Conservation (phyloP, 164 flowering plant species). For the Hamamelis virginiana region DNA sequence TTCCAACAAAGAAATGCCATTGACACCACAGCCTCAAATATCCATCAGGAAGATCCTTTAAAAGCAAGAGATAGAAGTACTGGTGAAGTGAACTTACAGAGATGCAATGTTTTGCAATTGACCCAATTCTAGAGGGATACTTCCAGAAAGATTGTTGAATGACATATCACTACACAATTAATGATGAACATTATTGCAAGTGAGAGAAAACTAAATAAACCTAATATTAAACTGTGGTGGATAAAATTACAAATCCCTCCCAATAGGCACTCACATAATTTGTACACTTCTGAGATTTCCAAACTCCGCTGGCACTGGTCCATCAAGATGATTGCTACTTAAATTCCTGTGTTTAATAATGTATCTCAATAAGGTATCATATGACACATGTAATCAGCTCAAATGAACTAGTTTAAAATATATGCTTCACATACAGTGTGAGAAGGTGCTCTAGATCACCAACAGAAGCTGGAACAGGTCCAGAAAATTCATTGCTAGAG, state of each 20-base stretch:
- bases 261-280: conserved; percentile 47
- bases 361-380: not conserved
- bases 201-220: not conserved
- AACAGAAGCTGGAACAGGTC: conserved; percentile 69
- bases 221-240: not conserved
- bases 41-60: not conserved
- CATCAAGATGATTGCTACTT: conserved; percentile 62
- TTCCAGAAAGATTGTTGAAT: conserved; percentile 63
- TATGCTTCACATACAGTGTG: conserved; percentile 46
- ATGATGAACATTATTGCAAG: not conserved
- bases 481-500: conserved; percentile 70
- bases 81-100: conserved; percentile 44
- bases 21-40: not conserved
- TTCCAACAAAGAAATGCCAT: not conserved
- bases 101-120: conserved; percentile 70
- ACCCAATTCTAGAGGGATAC: conserved; percentile 73
- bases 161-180: conserved; percentile 63
- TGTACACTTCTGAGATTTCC: conserved; percentile 80
- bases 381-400: not conserved
- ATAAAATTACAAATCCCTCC: not conserved
- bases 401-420: not conserved
- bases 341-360: conserved; percentile 40
- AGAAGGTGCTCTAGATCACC: conserved; percentile 93
- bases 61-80: not conserved
- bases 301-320: conserved; percentile 67